A percentile compares a stretch with the other conserved stretches of the same genome.
Conservation (phyloP, 345 rosid species). For the Noccaea bulbosa region DNA sequence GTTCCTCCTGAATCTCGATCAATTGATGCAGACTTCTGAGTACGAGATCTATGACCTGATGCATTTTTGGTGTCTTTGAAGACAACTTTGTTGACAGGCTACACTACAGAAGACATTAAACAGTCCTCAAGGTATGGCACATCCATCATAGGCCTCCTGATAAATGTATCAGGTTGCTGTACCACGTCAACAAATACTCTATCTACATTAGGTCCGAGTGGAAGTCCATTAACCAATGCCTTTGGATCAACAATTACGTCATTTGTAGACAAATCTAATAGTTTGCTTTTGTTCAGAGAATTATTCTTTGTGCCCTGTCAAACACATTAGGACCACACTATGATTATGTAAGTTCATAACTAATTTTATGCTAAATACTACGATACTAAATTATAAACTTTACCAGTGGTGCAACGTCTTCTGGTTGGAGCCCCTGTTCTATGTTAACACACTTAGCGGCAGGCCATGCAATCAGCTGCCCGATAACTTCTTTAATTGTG, state of each 20-base stretch:
- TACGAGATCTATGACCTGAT: too few relatives aligned
- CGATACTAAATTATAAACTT: neutral
- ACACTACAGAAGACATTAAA: neutral
- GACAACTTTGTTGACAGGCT: neutral
- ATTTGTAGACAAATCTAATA: neutral
- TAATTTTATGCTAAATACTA: too few relatives aligned
- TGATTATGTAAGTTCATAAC: too few relatives aligned
- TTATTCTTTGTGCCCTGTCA: neutral
- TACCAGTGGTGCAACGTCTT: neutral
- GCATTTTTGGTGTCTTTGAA: neutral
- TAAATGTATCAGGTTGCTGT: neutral
- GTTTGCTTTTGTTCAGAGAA: neutral
- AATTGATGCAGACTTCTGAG: neutral
- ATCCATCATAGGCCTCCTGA: constrained; percentile 1
- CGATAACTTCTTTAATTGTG: neutral
- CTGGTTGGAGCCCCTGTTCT: neutral
- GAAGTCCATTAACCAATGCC: neutral
- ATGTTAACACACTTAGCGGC: neutral
- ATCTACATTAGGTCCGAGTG: neutral
- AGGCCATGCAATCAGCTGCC: neutral
- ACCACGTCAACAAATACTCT: neutral
- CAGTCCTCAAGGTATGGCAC: neutral
- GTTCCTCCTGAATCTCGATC: too few relatives aligned
- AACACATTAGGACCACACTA: too few relatives aligned
- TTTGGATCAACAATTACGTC: neutral